A percentile compares a stretch with the other conserved stretches of the same genome.
Evolutionary conservation across 2,329 filamentous ascomycete species (phyloP).

Genomic region (Akanthomyces dipterigenus): DNA sequence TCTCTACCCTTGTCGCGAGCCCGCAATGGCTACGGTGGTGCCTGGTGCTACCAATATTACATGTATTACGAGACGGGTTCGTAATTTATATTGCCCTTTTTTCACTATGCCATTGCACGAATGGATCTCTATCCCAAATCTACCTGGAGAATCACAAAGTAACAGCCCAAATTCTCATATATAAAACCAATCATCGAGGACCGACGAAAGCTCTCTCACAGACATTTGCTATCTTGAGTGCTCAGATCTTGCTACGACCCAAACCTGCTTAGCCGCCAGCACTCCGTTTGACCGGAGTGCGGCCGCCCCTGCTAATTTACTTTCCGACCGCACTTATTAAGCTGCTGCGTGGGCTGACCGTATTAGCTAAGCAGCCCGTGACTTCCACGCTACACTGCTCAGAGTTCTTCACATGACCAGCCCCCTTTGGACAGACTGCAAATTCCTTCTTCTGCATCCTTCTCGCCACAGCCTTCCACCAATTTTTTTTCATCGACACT

Average conservation of each 20-base stretch:
- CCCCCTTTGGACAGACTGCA: neutral
- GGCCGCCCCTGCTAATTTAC: constrained; percentile 2
- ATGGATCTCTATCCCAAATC: too few species aligned
- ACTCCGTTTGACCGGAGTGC: neutral
- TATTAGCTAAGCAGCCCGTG: constrained; percentile 6
- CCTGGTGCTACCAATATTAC: neutral
- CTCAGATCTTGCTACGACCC: neutral
- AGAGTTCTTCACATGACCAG: neutral
- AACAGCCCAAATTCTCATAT: too few species aligned
- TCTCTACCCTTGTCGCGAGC: neutral
- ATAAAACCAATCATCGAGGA: neutral
- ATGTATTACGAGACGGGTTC: neutral
- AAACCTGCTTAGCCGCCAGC: neutral
- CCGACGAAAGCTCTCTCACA: neutral
- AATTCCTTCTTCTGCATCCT: neutral
- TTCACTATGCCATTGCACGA: neutral
- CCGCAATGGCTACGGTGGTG: neutral
- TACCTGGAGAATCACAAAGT: too few species aligned
- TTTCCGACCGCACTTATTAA: too few species aligned
- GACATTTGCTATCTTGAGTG: neutral
- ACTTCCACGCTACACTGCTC: neutral
- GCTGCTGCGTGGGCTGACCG: too few species aligned
- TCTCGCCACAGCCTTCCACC: neutral
- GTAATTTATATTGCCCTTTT: neutral
- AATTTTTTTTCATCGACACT: neutral